phyloP scores from a whole-genome alignment of 805 yeast species.

The Candida morakotiae region DNA sequence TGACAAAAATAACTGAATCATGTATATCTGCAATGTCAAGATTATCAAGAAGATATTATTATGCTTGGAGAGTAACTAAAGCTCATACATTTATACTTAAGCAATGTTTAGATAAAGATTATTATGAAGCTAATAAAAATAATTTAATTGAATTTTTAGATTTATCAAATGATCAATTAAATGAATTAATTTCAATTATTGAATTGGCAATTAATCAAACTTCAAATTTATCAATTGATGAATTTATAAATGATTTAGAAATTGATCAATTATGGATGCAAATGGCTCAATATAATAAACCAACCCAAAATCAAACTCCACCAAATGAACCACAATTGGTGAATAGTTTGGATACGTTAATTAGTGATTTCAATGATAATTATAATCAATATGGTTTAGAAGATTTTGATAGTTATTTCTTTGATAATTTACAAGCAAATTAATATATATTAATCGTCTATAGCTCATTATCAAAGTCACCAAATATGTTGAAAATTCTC shows the following conservation, averaged over 20 bases:
- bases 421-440: not conserved
- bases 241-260: conserved; percentile 22
- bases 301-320: not conserved
- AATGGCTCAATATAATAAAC: conserved; percentile 12
- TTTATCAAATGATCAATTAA: conserved; percentile 18
- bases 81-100: conserved; percentile 44
- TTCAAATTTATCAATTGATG: not conserved
- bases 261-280: conserved; percentile 36
- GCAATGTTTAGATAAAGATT: conserved; percentile 26
- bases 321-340: not conserved
- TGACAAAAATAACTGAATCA: conserved; percentile 15
- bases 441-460: not conserved
- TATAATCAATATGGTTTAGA: not conserved
- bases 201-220: conserved; percentile 13
- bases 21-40: conserved; percentile 27
- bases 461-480: conserved; percentile 22
- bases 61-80: conserved; percentile 28
- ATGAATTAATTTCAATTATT: conserved; percentile 20
- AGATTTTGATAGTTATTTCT: not conserved
- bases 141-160: conserved; percentile 10
- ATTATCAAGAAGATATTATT: conserved; percentile 53
- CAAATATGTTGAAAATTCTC: conserved; percentile 32
- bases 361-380: not conserved
- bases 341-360: not conserved
- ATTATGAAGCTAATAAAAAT: conserved; percentile 14